Base-by-base conservation (phyloP, 2,329 filamentous ascomycete genomes). In the Lithohypha guttulata region DNA sequence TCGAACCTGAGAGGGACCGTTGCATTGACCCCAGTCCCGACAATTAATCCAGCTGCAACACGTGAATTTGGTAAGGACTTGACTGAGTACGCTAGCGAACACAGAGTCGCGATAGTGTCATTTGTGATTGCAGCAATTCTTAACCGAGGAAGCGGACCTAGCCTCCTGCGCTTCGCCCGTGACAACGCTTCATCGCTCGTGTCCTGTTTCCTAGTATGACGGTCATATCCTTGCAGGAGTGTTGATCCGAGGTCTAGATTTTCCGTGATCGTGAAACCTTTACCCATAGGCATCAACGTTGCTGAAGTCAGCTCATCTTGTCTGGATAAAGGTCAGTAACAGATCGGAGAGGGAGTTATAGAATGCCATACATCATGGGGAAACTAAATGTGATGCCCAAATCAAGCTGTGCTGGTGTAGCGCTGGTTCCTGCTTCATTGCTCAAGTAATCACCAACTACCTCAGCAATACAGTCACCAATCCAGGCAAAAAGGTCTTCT, bases 11-110 rank as follows among this genome's bases (percentile, higher is more conserved):
- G 71, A 0, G 81, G 77, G 27, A 89, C 77, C 1, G 84, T 89
- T 2, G 84, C 83, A 52, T 89, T 89, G 54, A 79, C 80, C 3
- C 84, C 84, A 0, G 83, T 89, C 8, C 83, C 84, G 23, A 85
- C 79, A 45, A 91, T 87, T 14, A 89, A 68, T 4, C 81, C 81
- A 80, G 89, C 87, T 19, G 71, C 73, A 2, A 83, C 79, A 45
- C 78, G 75, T 44, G 75, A 79, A 42, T 73, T 70, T 0, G 65
- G 61, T 10, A 70, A 61, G 13, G 73, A 73, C 48, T 76, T 75
- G 38, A 78, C 77, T 41, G 77, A 71, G 57, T 85, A 85, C 21
- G 84, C 77, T 48, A 86, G 77, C 0, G 83, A 85, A 23, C 84
- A 75, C 17, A 89, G 68, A 0, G 83, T 89, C 4, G 84, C 80